These are phyloP conservation scores for Tricholoma matsutake DNA, from an alignment of 768 basidiomycete genomes.

Conservation along the genomic window DNA sequence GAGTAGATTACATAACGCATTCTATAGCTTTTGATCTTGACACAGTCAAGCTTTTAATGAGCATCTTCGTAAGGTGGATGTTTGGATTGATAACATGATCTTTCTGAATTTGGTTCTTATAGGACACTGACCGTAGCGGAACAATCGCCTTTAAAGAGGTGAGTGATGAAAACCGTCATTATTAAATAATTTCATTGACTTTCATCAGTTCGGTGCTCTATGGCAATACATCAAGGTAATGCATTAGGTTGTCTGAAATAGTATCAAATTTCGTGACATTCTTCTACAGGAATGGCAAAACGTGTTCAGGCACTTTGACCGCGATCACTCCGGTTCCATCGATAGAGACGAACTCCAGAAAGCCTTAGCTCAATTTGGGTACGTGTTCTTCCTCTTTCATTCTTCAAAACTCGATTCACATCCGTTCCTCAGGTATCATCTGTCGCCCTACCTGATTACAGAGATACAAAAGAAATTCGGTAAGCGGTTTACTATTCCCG, in stretches of 20 bases:
- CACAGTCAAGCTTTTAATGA: constrained; percentile 83
- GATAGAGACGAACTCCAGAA: constrained; percentile 63
- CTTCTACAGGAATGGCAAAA: constrained; percentile 70
- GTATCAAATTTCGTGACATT: background rate
- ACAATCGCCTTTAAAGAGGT: constrained; percentile 81
- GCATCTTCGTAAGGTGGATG: constrained; percentile 59
- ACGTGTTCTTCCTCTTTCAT: constrained; percentile 8
- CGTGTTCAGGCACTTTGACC: constrained; percentile 80
- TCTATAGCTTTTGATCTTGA: constrained; percentile 74
- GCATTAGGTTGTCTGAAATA: constrained; percentile 1
- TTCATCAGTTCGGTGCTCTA: constrained; percentile 64
- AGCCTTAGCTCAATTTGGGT: constrained; percentile 77
- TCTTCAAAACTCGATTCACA: background rate
- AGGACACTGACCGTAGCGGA: constrained; percentile 73
- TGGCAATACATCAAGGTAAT: constrained; percentile 85
- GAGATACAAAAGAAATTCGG: constrained; percentile 81
- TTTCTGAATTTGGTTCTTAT: background rate
- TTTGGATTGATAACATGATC: background rate
- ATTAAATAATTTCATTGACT: no score
- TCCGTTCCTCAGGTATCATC: constrained; percentile 46
- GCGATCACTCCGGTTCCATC: constrained; percentile 80
- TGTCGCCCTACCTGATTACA: constrained; percentile 60
- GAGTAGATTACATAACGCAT: no score
- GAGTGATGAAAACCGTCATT: constrained; percentile 13
- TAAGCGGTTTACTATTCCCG: constrained; percentile 28